Percentiles rank a stretch among this genome's conserved stretches.
Evolutionary conservation across 2,329 filamentous ascomycete genomes (phyloP).

Genomic region (Elsinoe batatas): DNA sequence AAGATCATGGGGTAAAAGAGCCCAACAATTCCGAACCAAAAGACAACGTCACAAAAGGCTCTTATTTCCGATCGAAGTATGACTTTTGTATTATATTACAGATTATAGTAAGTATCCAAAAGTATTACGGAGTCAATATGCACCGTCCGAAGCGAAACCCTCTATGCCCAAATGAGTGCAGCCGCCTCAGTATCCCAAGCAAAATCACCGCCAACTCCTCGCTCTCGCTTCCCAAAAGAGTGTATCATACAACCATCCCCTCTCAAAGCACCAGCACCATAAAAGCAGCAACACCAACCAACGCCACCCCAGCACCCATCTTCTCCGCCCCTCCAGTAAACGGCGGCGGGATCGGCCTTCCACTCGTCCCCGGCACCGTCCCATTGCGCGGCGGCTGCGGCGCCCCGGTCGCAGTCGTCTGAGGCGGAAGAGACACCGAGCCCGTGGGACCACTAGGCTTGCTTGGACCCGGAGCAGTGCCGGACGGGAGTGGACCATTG

Average conservation of each 20-base stretch:
- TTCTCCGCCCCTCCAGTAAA: neutral
- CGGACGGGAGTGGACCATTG: conserved; percentile 16
- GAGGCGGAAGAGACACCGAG: neutral
- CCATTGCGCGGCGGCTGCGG: neutral
- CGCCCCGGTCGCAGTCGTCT: neutral
- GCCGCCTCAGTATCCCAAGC: neutral
- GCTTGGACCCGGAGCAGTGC: neutral
- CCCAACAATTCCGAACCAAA: no score
- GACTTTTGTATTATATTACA: neutral
- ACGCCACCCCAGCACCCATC: neutral
- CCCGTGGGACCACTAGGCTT: neutral
- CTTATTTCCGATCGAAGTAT: no score
- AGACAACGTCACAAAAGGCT: no score
- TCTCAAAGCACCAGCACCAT: neutral
- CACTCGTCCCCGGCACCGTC: neutral
- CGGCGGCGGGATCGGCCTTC: neutral
- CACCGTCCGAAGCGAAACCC: neutral
- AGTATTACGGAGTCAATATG: neutral
- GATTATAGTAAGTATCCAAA: neutral
- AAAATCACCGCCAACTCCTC: neutral
- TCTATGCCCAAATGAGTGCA: neutral
- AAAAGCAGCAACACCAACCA: neutral
- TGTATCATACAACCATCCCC: neutral
- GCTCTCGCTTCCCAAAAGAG: neutral
- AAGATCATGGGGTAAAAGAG: no score